These are phyloP conservation scores for Globisporangium paddicum DNA, from an alignment of 352 stramenopile genomes.

Conservation along the genomic window DNA sequence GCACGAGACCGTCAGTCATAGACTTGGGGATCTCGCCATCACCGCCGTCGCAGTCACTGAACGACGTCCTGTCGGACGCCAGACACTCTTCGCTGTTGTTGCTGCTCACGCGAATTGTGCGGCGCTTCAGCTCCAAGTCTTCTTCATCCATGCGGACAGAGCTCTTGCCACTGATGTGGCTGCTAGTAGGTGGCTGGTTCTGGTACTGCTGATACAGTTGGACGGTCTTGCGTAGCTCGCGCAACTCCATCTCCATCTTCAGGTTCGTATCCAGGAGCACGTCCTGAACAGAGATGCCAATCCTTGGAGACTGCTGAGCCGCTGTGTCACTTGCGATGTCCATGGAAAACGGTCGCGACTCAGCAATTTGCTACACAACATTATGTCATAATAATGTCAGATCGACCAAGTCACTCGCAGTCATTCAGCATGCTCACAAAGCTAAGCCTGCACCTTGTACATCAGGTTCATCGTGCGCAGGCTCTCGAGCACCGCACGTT, in stretches of 20 bases:
- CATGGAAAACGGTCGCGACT: constrained; percentile 39
- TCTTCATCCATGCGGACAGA: constrained; percentile 20
- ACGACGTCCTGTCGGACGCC: constrained; percentile 17
- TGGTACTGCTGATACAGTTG: constrained; percentile 9
- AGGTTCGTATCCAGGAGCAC: constrained; percentile 52
- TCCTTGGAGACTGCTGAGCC: constrained; percentile 9
- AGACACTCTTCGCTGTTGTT: constrained; percentile 19
- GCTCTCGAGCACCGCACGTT: constrained; percentile 60
- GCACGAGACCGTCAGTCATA: constrained; percentile 24
- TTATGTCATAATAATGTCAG: background rate
- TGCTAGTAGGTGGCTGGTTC: background rate
- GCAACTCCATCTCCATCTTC: constrained; percentile 40
- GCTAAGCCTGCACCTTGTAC: constrained; percentile 39
- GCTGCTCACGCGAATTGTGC: constrained; percentile 28
- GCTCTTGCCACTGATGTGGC: constrained; percentile 10
- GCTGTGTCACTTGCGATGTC: constrained; percentile 19
- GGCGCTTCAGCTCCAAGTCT: constrained; percentile 21
- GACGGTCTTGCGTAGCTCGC: constrained; percentile 24
- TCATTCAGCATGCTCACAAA: background rate
- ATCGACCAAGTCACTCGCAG: background rate
- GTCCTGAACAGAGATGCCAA: constrained; percentile 40
- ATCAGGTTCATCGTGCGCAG: constrained; percentile 57
- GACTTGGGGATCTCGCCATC: constrained; percentile 17
- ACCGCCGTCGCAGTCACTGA: constrained; percentile 10
- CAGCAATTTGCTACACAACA: constrained; percentile 40